These are phyloP conservation scores for Metschnikowia baotianmanensis DNA, from an alignment of 805 yeast species.

Conservation along the genomic window DNA sequence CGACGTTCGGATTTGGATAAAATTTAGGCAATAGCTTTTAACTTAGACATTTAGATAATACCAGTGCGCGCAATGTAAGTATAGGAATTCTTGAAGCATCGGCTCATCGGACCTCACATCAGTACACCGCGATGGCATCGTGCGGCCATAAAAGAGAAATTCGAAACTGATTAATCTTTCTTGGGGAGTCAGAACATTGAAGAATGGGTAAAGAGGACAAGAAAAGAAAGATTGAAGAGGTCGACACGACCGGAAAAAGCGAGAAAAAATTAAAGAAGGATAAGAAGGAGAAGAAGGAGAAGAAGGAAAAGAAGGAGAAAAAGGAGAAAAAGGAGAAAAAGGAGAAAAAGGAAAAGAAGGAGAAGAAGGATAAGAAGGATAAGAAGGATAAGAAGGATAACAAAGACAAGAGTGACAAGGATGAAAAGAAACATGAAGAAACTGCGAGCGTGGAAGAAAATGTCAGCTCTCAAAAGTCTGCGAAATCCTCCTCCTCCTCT, in stretches of 20 bases:
- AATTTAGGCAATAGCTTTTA: background rate
- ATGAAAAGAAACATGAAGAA: conserved; percentile 1
- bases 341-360: conserved; percentile 24
- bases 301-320: conserved; percentile 17
- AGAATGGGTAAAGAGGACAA: conserved; percentile 27
- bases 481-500: background rate
- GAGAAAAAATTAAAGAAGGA: conserved; percentile 31
- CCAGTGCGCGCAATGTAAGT: no score
- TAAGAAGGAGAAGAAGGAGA: conserved; percentile 22
- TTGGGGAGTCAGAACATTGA: background rate
- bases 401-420: conserved; percentile 31
- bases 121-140: conserved; percentile 13
- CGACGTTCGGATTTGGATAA: conserved; percentile 39
- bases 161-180: background rate
- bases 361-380: conserved; percentile 23
- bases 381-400: conserved; percentile 38
- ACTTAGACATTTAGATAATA: background rate
- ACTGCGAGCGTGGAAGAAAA: conserved; percentile 7
- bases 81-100: no score
- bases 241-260: conserved; percentile 31
- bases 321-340: conserved; percentile 23
- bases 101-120: conserved; percentile 1
- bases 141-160: conserved; percentile 15
- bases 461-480: background rate
- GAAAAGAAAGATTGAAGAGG: conserved; percentile 26